Evolutionary conservation across 2,329 filamentous ascomycete species (phyloP), one percentile per base, ranked within the genome.

Genomic region (Botrytis byssoidea): DNA sequence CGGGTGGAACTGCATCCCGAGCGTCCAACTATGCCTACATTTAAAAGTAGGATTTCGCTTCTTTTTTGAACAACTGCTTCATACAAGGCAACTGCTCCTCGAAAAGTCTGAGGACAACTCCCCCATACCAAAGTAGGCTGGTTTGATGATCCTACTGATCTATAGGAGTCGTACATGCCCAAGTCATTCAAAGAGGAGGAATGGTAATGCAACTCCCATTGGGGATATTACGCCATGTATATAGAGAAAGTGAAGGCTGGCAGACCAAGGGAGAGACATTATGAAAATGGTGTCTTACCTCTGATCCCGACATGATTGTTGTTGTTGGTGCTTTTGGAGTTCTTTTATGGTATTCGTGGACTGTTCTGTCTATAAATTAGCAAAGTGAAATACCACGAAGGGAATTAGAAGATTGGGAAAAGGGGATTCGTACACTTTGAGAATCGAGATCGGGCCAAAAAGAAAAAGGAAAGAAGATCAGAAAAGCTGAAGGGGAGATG

Each of bases 91-190:
- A 46, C 63, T 65, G 63, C 63, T 65, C 63, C 20, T 20, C 12
- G 29, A 46, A 65, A 18, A 16, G 22, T 37, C 25, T 65, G 42
- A 65, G 63, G 40, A 66, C 37, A 3, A 20, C 63, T 29, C 37
- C 63, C 40, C 63, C 63, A 29, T 20, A 25, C 63, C 63, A 66
- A 46, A 66, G 40, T 66, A 66, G 63, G 63, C 63, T 42, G 63
- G 63, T 66, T 46, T 66, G 9, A 46, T 63, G 59, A 63, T 63
- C 35, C 59, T 22, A 63, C 14, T 63, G 14, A 63, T 63, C 59
- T 1, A 35, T 66, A 46, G 63, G 42, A 29, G 40, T 46, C 63
- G 42, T 44, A 66, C 63, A 66, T 66, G 63, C 63, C 63, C 29
- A 66, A 42, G 18, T 55, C 1, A 22, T 42, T 35, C 37, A 46